Evolutionary conservation across 495 filamentous ascomycete genomes (phyloP).

Genomic region (Parachaetomium inaequale): DNA sequence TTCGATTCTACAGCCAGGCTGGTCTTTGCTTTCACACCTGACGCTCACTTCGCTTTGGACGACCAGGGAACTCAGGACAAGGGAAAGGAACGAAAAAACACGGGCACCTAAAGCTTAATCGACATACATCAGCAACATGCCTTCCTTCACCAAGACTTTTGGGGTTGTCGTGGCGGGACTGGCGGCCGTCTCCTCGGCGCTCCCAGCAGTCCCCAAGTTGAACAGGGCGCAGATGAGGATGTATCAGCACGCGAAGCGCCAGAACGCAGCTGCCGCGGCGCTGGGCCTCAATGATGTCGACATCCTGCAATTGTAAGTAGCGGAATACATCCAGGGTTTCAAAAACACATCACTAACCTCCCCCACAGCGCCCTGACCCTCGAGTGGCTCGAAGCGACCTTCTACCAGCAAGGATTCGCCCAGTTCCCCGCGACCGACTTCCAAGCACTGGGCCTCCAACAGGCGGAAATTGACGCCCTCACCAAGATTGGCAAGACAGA

Average conservation of each 20-base stretch:
- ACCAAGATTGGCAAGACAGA: conserved; percentile 53
- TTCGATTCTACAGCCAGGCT: conserved; percentile 40
- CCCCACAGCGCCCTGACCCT: conserved; percentile 55
- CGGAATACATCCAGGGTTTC: not conserved
- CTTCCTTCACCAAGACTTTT: conserved; percentile 45
- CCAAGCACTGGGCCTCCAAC: conserved; percentile 50
- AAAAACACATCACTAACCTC: conserved; percentile 10
- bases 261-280: conserved; percentile 51
- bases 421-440: conserved; percentile 60
- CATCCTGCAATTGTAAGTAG: conserved; percentile 66
- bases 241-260: conserved; percentile 47
- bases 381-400: conserved; percentile 60
- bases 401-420: conserved; percentile 60
- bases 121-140: conserved; percentile 38
- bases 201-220: conserved; percentile 46
- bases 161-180: conserved; percentile 44
- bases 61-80: conserved; percentile 23
- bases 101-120: conserved; percentile 22
- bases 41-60: conserved; percentile 9
- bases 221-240: conserved; percentile 40
- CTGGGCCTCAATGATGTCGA: conserved; percentile 58
- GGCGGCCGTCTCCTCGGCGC: conserved; percentile 42
- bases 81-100: conserved; percentile 21
- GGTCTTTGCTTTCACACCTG: conserved; percentile 35
- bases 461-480: conserved; percentile 48